Conservation (phyloP, 2,329 filamentous ascomycete genomes). For the Bipolaris zeicola region DNA sequence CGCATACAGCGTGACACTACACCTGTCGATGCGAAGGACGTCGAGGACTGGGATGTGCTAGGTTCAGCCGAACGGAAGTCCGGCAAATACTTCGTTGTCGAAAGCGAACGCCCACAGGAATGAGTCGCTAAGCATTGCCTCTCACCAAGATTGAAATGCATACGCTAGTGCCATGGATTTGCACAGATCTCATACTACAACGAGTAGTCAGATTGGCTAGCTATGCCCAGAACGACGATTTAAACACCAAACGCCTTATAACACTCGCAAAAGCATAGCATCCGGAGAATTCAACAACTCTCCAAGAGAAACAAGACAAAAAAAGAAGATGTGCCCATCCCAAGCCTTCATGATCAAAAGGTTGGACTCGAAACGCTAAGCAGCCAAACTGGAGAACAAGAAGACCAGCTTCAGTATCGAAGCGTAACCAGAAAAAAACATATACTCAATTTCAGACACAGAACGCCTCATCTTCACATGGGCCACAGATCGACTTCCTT, state of each 20-base stretch:
- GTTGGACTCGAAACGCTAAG: not conserved
- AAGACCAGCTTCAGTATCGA: not conserved
- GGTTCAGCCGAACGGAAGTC: slow-evolving; percentile 67
- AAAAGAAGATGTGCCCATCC: not conserved
- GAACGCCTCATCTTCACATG: not conserved
- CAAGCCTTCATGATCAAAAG: not conserved
- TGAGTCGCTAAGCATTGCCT: slow-evolving; percentile 6
- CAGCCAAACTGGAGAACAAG: not conserved
- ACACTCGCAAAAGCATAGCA: not conserved
- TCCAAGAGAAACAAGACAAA: not conserved
- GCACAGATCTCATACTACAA: not conserved
- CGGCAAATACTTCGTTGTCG: slow-evolving; percentile 79
- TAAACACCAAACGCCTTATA: not conserved
- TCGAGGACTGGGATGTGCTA: slow-evolving; percentile 73
- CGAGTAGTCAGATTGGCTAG: not conserved
- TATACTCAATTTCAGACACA: not conserved
- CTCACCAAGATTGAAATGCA: not conserved
- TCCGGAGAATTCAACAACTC: not conserved
- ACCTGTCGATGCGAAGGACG: slow-evolving; percentile 48
- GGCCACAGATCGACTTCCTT: slow-evolving; percentile 4
- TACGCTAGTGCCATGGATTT: not conserved
- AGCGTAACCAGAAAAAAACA: not conserved
- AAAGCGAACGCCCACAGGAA: slow-evolving; percentile 58
- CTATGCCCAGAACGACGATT: not conserved
- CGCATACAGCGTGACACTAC: slow-evolving; percentile 58